These are phyloP conservation scores for Aspergillus texensis DNA, from an alignment of 2,329 filamentous ascomycete genomes.

Conservation along the genomic window DNA sequence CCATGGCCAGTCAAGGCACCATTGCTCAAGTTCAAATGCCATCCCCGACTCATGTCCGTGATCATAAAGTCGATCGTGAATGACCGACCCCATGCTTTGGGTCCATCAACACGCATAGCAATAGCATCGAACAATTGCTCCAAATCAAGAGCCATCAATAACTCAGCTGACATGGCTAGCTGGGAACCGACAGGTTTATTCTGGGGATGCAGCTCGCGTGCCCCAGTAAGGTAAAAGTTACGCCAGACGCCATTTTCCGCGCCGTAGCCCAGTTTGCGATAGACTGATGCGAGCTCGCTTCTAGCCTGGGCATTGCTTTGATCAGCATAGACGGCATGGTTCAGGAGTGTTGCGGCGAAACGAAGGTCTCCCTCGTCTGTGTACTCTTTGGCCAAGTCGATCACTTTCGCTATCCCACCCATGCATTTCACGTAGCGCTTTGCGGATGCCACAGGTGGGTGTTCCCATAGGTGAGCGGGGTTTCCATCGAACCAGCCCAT, in stretches of 20 bases:
- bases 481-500: constrained; percentile 39
- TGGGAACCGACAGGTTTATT: constrained; percentile 7
- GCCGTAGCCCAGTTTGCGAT: constrained; percentile 38
- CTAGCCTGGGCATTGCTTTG: constrained; percentile 22
- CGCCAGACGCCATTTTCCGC: constrained; percentile 47
- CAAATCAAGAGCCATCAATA: not conserved
- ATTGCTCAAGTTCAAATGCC: constrained; percentile 10
- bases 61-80: constrained; percentile 9
- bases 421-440: constrained; percentile 28
- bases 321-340: constrained; percentile 37
- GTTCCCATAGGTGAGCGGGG: constrained; percentile 41
- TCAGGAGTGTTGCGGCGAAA: constrained; percentile 43
- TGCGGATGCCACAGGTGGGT: constrained; percentile 37
- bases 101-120: constrained; percentile 10
- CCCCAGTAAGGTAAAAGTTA: constrained; percentile 42
- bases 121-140: constrained; percentile 13
- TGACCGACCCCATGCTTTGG: constrained; percentile 5
- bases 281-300: constrained; percentile 33
- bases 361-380: constrained; percentile 33
- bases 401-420: constrained; percentile 27
- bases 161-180: not conserved
- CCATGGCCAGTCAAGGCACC: constrained; percentile 11
- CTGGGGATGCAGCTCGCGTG: constrained; percentile 28
- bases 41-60: not conserved
- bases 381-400: not conserved